These are phyloP conservation scores for Ichthyophonus hoferi DNA, from an alignment of 208 protist genomes.

Conservation along the genomic window DNA sequence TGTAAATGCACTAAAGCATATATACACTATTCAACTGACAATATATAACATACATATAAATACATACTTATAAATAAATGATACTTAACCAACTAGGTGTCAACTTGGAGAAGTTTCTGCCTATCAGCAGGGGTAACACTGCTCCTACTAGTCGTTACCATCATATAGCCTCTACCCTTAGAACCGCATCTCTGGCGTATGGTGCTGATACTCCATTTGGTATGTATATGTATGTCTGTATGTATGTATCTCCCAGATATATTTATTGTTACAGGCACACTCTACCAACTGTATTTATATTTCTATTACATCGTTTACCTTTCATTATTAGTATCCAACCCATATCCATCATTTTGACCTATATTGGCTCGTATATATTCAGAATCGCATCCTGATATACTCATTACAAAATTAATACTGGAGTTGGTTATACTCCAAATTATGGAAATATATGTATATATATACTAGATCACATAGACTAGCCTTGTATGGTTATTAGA, in stretches of 20 bases:
- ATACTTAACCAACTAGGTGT: too few species aligned
- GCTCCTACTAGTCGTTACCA: too few species aligned
- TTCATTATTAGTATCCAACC: not conserved
- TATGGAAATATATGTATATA: too few species aligned
- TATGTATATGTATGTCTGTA: not conserved
- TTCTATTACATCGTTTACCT: not conserved
- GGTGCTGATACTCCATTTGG: not conserved
- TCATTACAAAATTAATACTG: not conserved
- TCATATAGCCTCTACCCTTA: too few species aligned
- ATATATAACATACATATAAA: not conserved
- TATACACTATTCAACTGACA: not conserved
- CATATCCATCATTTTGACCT: not conserved
- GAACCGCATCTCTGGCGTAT: too few species aligned
- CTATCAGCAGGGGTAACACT: too few species aligned
- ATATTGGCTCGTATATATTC: too few species aligned
- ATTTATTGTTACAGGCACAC: not conserved
- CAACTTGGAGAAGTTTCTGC: too few species aligned
- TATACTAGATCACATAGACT: too few species aligned
- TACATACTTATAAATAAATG: not conserved
- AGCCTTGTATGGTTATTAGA: too few species aligned
- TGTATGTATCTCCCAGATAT: not conserved
- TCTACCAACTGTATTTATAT: not conserved
- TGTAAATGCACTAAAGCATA: not conserved
- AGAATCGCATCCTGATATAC: not conserved
- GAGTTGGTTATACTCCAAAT: too few species aligned